These are phyloP conservation scores for Starmerella vaccinii DNA, from an alignment of 805 yeast species.

Conservation along the genomic window DNA sequence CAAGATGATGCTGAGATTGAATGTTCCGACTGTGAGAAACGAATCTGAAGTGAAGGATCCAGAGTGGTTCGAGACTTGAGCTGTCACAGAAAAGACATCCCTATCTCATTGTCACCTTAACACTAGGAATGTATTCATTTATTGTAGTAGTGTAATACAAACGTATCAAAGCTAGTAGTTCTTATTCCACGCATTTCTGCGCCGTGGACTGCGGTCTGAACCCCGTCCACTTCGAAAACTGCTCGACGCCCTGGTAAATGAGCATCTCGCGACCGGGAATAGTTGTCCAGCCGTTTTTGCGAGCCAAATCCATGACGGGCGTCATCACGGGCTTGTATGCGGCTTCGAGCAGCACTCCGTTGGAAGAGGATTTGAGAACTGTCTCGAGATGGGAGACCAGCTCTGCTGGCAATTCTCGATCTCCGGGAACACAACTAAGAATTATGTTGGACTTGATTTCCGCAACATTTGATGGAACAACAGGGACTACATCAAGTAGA, in stretches of 20 bases:
- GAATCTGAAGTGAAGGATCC: background rate
- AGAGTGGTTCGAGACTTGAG: background rate
- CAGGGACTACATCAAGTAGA: slow-evolving; percentile 37
- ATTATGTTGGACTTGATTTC: slow-evolving; percentile 40
- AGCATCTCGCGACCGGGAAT: slow-evolving; percentile 87
- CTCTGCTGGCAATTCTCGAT: slow-evolving; percentile 14
- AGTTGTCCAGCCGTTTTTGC: slow-evolving; percentile 60
- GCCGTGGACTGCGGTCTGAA: slow-evolving; percentile 28
- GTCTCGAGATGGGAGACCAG: slow-evolving; percentile 7
- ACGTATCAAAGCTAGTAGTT: too few relatives aligned
- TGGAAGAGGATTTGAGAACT: slow-evolving; percentile 27
- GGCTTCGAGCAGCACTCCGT: slow-evolving; percentile 67
- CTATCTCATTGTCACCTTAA: too few relatives aligned
- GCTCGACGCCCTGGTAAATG: slow-evolving; percentile 85
- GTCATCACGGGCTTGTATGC: slow-evolving; percentile 87
- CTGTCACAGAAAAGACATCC: too few relatives aligned
- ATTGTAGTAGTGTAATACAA: too few relatives aligned
- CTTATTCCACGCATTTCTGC: slow-evolving; percentile 18
- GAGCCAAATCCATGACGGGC: slow-evolving; percentile 73
- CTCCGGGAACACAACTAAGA: slow-evolving; percentile 24
- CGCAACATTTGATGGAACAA: slow-evolving; percentile 43
- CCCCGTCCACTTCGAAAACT: slow-evolving; percentile 62
- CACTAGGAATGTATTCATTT: too few relatives aligned
- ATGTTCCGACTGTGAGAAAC: background rate
- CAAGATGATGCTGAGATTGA: background rate